Base-by-base conservation (phyloP, 129 eudicot species). In the Arctium lappa region DNA sequence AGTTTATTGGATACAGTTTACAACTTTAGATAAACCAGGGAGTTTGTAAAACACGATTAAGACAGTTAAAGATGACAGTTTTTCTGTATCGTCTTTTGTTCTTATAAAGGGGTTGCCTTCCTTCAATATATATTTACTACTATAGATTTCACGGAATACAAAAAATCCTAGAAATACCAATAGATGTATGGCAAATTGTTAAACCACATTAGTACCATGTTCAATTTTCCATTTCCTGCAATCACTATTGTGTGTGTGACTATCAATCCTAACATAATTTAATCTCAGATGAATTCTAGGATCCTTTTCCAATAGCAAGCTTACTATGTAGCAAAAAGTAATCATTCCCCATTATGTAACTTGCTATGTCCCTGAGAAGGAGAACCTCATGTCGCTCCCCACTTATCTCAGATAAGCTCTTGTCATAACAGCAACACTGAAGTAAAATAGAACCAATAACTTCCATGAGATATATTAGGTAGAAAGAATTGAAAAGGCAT, bases 371-470 rank as follows among this genome's bases (percentile, higher is more conserved):
- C 86, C 89, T 94, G 16, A 95, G 95, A 90, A 93, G 92, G 56
- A 93, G 83, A 73, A 95, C 85, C 81, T 86, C 90, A 72, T 82
- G 73, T 44, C 81, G 85, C 82, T 87, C 81, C 71, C 72, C 87
- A 34, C 80, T 56, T 60, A 83, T 50, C 73, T 95, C 94, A 53
- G 95, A 83, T 86, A 95, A 72, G 99, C 99, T 91, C 95, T 91
- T 46, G 99, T 95, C 99, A 95, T 95, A 72, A 95, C 98, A 82
- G 99, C 99, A 93, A 93, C 98, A 87, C 99, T 95, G 85, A 79
- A 83, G 79, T 44, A 63, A 78, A 15, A 79, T 31, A 62, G 37
- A 29, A 72, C 16, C 84, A 76, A 83, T 36, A 74, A 69, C 32
- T 71, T 31, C 53, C 65, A 78, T 74, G 34, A 82, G 80, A 85